A percentile compares a stretch with the other conserved stretches of the same genome.
These are phyloP conservation scores for Mortierella sp. DNA, from an alignment of 371 early-diverging fungal genomes.

Conservation along the genomic window DNA sequence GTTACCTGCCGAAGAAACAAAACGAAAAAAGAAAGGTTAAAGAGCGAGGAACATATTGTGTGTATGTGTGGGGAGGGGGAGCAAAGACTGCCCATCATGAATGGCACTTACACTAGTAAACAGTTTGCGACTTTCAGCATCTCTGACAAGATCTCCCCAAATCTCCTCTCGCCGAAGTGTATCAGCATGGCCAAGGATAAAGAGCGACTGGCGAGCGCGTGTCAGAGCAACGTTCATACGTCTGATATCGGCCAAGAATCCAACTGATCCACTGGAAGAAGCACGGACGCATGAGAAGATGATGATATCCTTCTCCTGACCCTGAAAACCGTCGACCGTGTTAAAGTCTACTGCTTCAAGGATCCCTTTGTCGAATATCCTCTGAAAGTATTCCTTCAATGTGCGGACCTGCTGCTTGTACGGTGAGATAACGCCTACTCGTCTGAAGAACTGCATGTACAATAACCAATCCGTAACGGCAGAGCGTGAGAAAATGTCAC, in stretches of 20 bases:
- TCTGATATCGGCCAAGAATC: slow-evolving; percentile 91
- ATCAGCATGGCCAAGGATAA: slow-evolving; percentile 85
- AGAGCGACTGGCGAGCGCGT: slow-evolving; percentile 89
- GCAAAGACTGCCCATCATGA: background rate
- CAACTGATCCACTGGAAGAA: slow-evolving; percentile 72
- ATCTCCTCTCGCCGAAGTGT: slow-evolving; percentile 68
- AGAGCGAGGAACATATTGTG: background rate
- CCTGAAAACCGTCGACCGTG: slow-evolving; percentile 99
- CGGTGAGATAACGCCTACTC: slow-evolving; percentile 92
- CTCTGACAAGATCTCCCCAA: slow-evolving; percentile 77
- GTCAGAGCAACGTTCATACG: slow-evolving; percentile 97
- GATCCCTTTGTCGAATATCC: slow-evolving; percentile 69
- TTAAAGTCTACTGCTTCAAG: slow-evolving; percentile 89
- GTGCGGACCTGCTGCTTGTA: slow-evolving; percentile 89
- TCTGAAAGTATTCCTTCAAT: slow-evolving; percentile 72
- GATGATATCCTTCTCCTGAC: slow-evolving; percentile 97
- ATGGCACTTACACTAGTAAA: slow-evolving; percentile 58
- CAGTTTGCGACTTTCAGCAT: slow-evolving; percentile 61
- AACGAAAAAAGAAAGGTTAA: background rate
- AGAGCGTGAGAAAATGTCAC: too few species aligned
- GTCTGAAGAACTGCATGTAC: slow-evolving; percentile 74
- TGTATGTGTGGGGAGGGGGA: background rate
- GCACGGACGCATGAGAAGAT: slow-evolving; percentile 96
- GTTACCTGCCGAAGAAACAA: slow-evolving; percentile 10
- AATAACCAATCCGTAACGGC: too few species aligned